Evolutionary conservation across 345 rosid species (phyloP).

Genomic region (Eucalyptus grandis): DNA sequence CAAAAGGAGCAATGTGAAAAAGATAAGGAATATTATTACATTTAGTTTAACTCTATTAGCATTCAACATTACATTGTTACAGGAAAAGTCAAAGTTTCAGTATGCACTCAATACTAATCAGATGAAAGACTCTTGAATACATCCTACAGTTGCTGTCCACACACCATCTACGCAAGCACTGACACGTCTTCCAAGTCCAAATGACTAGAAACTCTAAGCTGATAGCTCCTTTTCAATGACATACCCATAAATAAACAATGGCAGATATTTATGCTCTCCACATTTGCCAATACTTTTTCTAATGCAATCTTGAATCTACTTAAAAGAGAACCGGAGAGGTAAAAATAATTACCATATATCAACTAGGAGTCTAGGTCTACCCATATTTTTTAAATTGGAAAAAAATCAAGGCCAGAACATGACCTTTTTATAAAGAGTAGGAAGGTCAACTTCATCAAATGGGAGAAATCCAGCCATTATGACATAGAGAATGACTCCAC

Average conservation of each 20-base stretch:
- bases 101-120: neutral
- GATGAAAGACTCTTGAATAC: neutral
- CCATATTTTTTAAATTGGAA: neutral
- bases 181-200: neutral
- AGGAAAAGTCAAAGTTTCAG: neutral
- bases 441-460: slow-evolving; percentile 69
- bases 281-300: neutral
- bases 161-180: neutral
- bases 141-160: neutral
- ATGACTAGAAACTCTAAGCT: neutral
- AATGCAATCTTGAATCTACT: neutral
- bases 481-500: slow-evolving; percentile 86
- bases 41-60: neutral
- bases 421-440: slow-evolving; percentile 60
- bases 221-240: neutral
- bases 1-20: neutral
- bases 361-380: neutral
- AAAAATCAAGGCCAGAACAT: neutral
- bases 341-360: neutral
- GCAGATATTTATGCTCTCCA: neutral
- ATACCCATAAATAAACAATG: neutral
- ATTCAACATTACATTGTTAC: neutral
- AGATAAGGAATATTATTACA: neutral
- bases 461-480: slow-evolving; percentile 88
- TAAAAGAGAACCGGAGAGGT: neutral